Percentiles rank a stretch among this genome's conserved stretches.
Conservation (phyloP, 345 rosid species). For the Luvunga scandens region DNA sequence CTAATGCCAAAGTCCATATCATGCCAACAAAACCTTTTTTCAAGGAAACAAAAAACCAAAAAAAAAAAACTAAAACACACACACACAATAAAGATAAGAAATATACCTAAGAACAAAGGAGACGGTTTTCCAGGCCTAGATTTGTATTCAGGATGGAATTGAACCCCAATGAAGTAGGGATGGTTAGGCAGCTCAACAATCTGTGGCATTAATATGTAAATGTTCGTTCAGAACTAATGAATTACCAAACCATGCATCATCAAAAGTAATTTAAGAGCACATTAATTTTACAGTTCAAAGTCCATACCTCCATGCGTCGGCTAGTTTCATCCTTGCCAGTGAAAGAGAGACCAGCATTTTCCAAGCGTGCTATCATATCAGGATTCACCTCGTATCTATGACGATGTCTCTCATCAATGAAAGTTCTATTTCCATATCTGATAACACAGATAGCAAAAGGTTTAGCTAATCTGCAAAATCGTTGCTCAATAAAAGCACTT, state of each 20-base stretch:
- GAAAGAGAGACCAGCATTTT: slow-evolving; percentile 76
- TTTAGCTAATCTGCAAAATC: background rate
- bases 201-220: slow-evolving; percentile 35
- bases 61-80: background rate
- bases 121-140: slow-evolving; percentile 96
- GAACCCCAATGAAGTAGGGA: slow-evolving; percentile 78
- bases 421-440: slow-evolving; percentile 72
- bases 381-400: slow-evolving; percentile 99
- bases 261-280: background rate
- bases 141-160: slow-evolving; percentile 96
- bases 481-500: background rate
- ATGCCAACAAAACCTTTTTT: background rate
- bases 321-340: slow-evolving; percentile 88
- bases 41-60: background rate
- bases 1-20: background rate
- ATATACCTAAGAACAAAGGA: slow-evolving; percentile 77
- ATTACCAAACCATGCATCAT: background rate
- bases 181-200: slow-evolving; percentile 63
- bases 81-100: background rate
- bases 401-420: slow-evolving; percentile 89
- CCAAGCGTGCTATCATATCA: slow-evolving; percentile 63
- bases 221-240: slow-evolving; percentile 7
- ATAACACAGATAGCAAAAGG: background rate
- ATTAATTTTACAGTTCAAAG: slow-evolving; percentile 4
- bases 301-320: slow-evolving; percentile 79